These are phyloP conservation scores for Thielaviopsis euricoi DNA, from an alignment of 2,329 filamentous ascomycete genomes.

Conservation along the genomic window DNA sequence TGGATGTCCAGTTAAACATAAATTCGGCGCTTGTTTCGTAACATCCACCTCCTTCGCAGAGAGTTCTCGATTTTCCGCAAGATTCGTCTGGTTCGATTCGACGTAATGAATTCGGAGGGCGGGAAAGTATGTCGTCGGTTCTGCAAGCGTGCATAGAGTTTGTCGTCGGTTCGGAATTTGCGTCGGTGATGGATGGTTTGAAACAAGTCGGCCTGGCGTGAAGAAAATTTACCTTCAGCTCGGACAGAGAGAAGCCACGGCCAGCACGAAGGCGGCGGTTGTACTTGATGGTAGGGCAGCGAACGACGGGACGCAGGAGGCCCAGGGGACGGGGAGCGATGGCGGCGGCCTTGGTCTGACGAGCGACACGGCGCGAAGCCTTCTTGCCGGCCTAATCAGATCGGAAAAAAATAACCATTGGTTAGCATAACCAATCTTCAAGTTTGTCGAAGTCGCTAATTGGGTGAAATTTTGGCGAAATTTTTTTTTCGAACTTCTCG, in stretches of 20 bases:
- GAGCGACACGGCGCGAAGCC: conserved; percentile 77
- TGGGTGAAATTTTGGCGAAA: not conserved
- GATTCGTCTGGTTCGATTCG: too few species aligned
- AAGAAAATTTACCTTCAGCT: conserved; percentile 70
- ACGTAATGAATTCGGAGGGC: too few species aligned
- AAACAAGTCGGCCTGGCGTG: not conserved
- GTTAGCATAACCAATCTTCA: conserved; percentile 8
- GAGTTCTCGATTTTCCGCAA: too few species aligned
- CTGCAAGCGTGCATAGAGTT: not conserved
- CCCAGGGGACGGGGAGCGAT: conserved; percentile 94
- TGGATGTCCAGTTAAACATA: conserved; percentile 18
- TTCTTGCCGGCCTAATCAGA: conserved; percentile 73
- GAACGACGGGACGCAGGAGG: conserved; percentile 87
- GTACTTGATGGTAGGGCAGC: conserved; percentile 97
- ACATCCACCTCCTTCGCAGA: not conserved
- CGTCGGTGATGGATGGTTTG: not conserved
- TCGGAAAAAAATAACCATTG: conserved; percentile 14
- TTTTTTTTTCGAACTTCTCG: conserved; percentile 4
- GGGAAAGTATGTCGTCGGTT: not conserved
- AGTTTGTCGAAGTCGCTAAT: conserved; percentile 1
- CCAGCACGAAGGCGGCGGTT: conserved; percentile 95
- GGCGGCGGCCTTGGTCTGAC: conserved; percentile 85
- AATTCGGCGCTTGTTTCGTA: not conserved
- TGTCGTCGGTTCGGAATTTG: not conserved
- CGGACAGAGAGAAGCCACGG: conserved; percentile 91